Evolutionary conservation across 257 asterid genomes (phyloP), one percentile per base, ranked within the genome.

Genomic region (Buddleja alternifolia): DNA sequence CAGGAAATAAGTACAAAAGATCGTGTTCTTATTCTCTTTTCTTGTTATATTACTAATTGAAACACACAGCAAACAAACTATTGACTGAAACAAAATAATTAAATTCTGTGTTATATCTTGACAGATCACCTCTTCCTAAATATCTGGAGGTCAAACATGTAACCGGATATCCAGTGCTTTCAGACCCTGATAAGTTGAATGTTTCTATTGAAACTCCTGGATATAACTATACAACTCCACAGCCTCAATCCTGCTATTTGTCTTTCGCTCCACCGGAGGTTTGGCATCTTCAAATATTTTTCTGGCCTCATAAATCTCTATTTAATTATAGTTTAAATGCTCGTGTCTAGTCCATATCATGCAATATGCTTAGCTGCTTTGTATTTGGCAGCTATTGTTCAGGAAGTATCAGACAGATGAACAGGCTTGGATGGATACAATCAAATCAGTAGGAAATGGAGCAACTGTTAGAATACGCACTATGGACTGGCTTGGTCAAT

Each of bases 181-280:
- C 83, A 21, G 88, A 88, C 77, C 96, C 97, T 37, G 61, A 66
- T 16, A 52, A 70, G 79, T 81, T 80, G 63, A 73, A 74, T 58
- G 47, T 70, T 39, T 39, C 85, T 32, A 80, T 90, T 37, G 80
- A 75, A 75, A 83, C 96, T 65, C 91, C 96, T 51, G 89, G 91
- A 73, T 20, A 39, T 15, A 78, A 77, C 79, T 50, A 60, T 69
- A 80, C 87, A 39, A 24, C 70, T n/a, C 66, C 73, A 34, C 67
- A 77, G 63, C 78, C 54, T 60, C 80, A 79, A 8, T 65, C 76
- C 71, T 76, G 82, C 80, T 91, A 91, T 75, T 76, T 91, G 42
- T 91, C 97, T 12, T 91, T 88, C 73, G 92, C 97, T 60, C 97
- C 97, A 65, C 97, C 97, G 0, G 97, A 91, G 97, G 97, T 88